phyloP scores from a whole-genome alignment of 2,329 filamentous ascomycete species.

The Diaporthe sp. region DNA sequence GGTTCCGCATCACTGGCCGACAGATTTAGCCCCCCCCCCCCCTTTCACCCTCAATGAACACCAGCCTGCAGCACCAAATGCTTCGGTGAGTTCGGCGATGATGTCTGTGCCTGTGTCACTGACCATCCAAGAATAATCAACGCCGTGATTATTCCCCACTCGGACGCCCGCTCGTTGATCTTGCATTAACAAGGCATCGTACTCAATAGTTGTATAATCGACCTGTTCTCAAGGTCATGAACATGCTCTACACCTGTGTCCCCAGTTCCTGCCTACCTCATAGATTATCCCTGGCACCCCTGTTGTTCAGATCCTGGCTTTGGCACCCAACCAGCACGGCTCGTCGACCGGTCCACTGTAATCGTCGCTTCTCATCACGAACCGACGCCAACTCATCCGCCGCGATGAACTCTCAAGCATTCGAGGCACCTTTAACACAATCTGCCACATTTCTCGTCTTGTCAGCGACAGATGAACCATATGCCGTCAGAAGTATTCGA shows the following conservation, averaged over 20 bases:
- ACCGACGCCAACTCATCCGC: neutral
- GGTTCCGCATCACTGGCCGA: neutral
- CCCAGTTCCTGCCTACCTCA: neutral
- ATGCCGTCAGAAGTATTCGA: neutral
- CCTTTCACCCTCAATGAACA: neutral
- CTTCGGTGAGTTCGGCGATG: neutral
- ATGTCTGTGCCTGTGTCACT: neutral
- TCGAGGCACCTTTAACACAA: conserved; percentile 6
- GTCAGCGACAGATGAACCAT: neutral
- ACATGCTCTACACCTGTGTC: neutral
- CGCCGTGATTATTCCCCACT: neutral
- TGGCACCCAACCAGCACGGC: neutral
- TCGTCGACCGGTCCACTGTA: neutral
- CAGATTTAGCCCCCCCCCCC: neutral
- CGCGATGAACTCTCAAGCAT: neutral
- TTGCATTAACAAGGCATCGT: neutral
- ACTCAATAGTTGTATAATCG: neutral
- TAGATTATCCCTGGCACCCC: neutral
- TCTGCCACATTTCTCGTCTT: neutral
- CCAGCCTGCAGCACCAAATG: neutral
- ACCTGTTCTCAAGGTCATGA: neutral
- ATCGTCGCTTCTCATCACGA: neutral
- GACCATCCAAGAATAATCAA: neutral
- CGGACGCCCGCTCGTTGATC: too few species aligned
- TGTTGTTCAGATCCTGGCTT: neutral